These are phyloP conservation scores for Powellomyces hirtus DNA, from an alignment of 192 early-diverging fungal species.

Conservation along the genomic window DNA sequence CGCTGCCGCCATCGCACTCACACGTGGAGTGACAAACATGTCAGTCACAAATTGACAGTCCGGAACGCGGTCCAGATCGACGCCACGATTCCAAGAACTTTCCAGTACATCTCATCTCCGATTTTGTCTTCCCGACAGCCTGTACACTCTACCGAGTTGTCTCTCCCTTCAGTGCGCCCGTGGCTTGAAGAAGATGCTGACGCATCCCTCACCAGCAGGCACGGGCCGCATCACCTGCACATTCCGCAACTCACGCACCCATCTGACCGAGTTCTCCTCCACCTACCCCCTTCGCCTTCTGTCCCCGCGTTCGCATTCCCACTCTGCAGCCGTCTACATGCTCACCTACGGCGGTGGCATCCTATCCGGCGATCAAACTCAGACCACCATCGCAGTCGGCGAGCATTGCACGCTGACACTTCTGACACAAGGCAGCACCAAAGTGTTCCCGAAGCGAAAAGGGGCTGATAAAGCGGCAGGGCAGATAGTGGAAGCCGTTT, in stretches of 20 bases:
- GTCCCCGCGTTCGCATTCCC: slow-evolving; percentile 42
- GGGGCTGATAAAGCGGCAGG: not conserved
- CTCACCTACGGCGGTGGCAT: slow-evolving; percentile 79
- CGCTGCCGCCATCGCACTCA: no score
- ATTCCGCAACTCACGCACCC: not conserved
- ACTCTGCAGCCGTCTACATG: slow-evolving; percentile 60
- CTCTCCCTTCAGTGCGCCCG: no score
- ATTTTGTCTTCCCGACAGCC: no score
- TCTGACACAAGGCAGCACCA: slow-evolving; percentile 81
- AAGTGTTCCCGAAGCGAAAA: slow-evolving; percentile 56
- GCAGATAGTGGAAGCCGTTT: slow-evolving; percentile 47
- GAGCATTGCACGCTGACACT: slow-evolving; percentile 57
- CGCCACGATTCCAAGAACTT: no score
- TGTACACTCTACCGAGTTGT: no score
- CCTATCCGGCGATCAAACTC: slow-evolving; percentile 64
- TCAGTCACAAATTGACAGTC: no score
- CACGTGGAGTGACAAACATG: no score
- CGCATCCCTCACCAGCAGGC: not conserved
- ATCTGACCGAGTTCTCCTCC: slow-evolving; percentile 21
- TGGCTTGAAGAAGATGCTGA: no score
- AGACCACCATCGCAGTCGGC: slow-evolving; percentile 51
- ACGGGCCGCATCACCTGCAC: not conserved
- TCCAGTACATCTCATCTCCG: no score
- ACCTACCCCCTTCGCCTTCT: slow-evolving; percentile 62
- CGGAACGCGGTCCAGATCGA: no score